Conservation (phyloP, 169 alveolate genomes). For the Cryptosporidium tyzzeri region DNA sequence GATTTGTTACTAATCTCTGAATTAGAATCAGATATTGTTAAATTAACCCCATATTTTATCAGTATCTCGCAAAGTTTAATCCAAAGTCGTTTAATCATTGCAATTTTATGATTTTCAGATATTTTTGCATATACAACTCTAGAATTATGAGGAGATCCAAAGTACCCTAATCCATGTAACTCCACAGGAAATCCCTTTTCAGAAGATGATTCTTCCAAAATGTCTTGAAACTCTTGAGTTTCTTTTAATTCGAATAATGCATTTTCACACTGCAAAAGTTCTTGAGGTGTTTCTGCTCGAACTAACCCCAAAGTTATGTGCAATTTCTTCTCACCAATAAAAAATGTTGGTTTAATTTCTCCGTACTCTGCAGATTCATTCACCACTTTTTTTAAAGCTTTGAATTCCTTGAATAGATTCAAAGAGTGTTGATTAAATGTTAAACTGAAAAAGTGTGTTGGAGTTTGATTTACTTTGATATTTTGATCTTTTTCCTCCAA, state of each 20-base stretch:
- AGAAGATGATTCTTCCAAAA: background rate
- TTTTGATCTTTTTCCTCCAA: background rate
- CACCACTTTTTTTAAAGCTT: slow-evolving; percentile 7
- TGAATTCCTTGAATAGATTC: slow-evolving; percentile 24
- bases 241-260: slow-evolving; percentile 10
- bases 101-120: slow-evolving; percentile 10
- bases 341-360: slow-evolving; percentile 24
- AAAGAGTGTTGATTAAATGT: slow-evolving; percentile 32
- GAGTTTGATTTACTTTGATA: slow-evolving; percentile 3
- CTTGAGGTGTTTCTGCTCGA: slow-evolving; percentile 16
- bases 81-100: slow-evolving; percentile 39
- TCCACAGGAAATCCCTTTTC: slow-evolving; percentile 38
- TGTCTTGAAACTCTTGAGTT: slow-evolving; percentile 21
- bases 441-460: slow-evolving; percentile 63
- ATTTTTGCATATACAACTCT: slow-evolving; percentile 45
- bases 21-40: slow-evolving; percentile 1
- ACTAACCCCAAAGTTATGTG: slow-evolving; percentile 67
- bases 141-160: slow-evolving; percentile 38
- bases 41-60: background rate
- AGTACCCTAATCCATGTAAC: slow-evolving; percentile 27
- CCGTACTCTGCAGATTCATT: slow-evolving; percentile 36
- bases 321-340: slow-evolving; percentile 48
- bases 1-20: background rate
- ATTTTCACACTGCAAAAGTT: slow-evolving; percentile 3
- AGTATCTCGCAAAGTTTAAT: slow-evolving; percentile 26